These are phyloP conservation scores for Scedosporium boydii DNA, from an alignment of 2,329 filamentous ascomycete species.

Conservation along the genomic window DNA sequence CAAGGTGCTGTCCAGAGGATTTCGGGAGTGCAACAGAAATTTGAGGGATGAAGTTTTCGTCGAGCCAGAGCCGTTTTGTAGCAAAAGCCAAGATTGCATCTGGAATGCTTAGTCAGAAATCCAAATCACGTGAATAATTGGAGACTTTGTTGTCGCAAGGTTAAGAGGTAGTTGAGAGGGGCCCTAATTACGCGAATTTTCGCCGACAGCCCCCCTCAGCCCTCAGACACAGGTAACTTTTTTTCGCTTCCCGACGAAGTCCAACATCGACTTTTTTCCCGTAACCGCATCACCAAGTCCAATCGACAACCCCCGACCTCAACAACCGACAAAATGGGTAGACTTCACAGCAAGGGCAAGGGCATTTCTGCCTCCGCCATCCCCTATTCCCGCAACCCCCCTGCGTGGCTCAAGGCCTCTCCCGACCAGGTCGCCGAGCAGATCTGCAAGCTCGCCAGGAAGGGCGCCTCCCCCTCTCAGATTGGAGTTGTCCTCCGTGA, in stretches of 20 bases:
- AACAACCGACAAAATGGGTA: conserved; percentile 65
- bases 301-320: conserved; percentile 5
- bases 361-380: conserved; percentile 93
- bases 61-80: too few species aligned
- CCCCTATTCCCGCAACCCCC: conserved; percentile 89
- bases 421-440: conserved; percentile 98
- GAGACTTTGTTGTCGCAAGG: conserved; percentile 1
- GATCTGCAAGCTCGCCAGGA: conserved; percentile 98
- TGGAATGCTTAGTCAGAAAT: too few species aligned
- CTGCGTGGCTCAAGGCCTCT: conserved; percentile 97
- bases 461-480: conserved; percentile 97
- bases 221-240: conserved; percentile 7
- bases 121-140: too few species aligned
- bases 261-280: conserved; percentile 3
- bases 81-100: too few species aligned
- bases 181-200: conserved; percentile 39
- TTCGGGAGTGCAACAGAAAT: too few species aligned
- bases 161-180: not conserved
- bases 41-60: too few species aligned
- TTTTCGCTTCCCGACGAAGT: conserved; percentile 8
- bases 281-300: conserved; percentile 14
- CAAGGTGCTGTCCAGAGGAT: too few species aligned
- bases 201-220: conserved; percentile 16
- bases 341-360: conserved; percentile 99
- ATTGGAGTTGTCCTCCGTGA: conserved; percentile 98